Evolutionary conservation across 805 yeast genomes (phyloP).

Genomic region (Tetrapisispora phaffii): DNA sequence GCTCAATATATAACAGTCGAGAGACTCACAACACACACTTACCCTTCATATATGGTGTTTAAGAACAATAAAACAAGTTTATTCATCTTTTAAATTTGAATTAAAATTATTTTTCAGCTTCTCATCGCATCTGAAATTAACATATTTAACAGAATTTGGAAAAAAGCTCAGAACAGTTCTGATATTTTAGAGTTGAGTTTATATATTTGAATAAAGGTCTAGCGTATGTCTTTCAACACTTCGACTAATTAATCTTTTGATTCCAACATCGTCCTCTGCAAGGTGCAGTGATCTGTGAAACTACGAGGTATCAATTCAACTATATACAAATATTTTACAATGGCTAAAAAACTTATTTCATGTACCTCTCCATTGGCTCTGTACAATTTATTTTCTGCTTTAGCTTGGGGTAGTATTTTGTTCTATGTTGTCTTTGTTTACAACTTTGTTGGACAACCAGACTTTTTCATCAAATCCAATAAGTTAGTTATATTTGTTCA

Average conservation of each 20-base stretch:
- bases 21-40: no score
- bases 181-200: no score
- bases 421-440: slow-evolving; percentile 34
- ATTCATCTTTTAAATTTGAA: background rate
- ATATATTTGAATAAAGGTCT: no score
- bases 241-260: no score
- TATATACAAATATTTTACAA: slow-evolving; percentile 1
- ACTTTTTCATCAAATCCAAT: slow-evolving; percentile 49
- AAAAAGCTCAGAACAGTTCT: no score
- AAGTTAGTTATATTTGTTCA: slow-evolving; percentile 58
- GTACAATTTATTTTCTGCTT: slow-evolving; percentile 46
- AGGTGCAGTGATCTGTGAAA: background rate
- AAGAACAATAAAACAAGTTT: background rate
- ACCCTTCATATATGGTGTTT: no score
- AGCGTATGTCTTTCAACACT: no score
- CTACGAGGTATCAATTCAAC: background rate
- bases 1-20: no score
- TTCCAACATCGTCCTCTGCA: no score
- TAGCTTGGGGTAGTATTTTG: slow-evolving; percentile 45
- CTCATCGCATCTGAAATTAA: background rate
- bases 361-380: slow-evolving; percentile 29
- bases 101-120: background rate
- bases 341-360: slow-evolving; percentile 17
- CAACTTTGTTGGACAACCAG: slow-evolving; percentile 51
- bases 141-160: no score